These are phyloP conservation scores for Boletellus emodensis DNA, from an alignment of 768 basidiomycete species.

Conservation along the genomic window DNA sequence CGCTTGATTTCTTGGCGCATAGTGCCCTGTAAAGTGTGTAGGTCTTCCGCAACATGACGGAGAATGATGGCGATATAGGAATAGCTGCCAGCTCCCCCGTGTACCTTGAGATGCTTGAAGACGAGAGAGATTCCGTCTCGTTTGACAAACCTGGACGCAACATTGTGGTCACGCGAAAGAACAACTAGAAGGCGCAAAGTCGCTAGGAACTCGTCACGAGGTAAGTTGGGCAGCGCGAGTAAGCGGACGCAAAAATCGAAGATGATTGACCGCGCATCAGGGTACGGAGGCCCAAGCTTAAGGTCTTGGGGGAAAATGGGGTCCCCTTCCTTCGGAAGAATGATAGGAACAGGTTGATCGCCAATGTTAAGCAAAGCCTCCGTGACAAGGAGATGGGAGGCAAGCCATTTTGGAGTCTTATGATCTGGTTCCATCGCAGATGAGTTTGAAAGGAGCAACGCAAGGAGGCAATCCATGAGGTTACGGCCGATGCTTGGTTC, in stretches of 20 bases:
- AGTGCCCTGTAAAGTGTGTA: conserved; percentile 53
- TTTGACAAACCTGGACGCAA: conserved; percentile 66
- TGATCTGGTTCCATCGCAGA: conserved; percentile 49
- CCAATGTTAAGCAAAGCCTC: conserved; percentile 78
- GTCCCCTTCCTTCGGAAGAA: conserved; percentile 69
- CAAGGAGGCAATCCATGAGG: conserved; percentile 67
- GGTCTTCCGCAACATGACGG: conserved; percentile 88
- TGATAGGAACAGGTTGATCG: conserved; percentile 64
- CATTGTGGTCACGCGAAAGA: conserved; percentile 67
- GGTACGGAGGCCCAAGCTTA: conserved; percentile 55
- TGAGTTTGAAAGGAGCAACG: conserved; percentile 58
- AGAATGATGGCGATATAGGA: conserved; percentile 83
- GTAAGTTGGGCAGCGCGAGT: conserved; percentile 58
- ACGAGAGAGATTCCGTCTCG: conserved; percentile 59
- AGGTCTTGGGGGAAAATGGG: conserved; percentile 50
- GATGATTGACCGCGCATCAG: conserved; percentile 57
- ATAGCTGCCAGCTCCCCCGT: conserved; percentile 62
- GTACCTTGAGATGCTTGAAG: conserved; percentile 61
- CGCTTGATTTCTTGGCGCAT: conserved; percentile 83
- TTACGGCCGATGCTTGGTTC: conserved; percentile 51
- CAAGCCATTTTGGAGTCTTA: conserved; percentile 77
- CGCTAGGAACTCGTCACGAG: conserved; percentile 79
- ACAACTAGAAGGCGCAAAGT: conserved; percentile 79
- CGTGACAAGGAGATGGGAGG: conserved; percentile 78
- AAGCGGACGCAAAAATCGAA: conserved; percentile 77